phyloP scores from a whole-genome alignment of 257 asterid species.

The Schizonepeta tenuifolia region DNA sequence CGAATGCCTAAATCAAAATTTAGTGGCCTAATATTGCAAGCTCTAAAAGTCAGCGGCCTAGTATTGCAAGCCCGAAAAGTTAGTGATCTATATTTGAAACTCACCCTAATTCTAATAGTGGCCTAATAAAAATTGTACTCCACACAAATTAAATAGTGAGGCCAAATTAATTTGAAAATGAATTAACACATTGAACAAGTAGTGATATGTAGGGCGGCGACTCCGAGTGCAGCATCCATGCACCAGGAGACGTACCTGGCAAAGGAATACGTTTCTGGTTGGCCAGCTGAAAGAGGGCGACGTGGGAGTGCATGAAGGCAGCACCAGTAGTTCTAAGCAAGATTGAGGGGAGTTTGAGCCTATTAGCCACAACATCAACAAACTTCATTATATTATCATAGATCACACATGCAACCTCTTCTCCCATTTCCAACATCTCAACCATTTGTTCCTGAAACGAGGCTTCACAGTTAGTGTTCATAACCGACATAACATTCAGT shows the following conservation, averaged over 20 bases:
- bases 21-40: too few species aligned
- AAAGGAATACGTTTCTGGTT: conserved; percentile 39
- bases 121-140: too few species aligned
- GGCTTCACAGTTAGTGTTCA: conserved; percentile 45
- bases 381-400: conserved; percentile 52
- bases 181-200: too few species aligned
- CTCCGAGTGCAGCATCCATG: too few species aligned
- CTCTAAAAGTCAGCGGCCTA: too few species aligned
- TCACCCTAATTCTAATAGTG: too few species aligned
- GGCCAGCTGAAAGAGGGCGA: conserved; percentile 32
- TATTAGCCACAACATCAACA: conserved; percentile 39
- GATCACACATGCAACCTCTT: conserved; percentile 39
- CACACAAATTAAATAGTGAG: too few species aligned
- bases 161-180: too few species aligned
- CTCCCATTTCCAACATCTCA: conserved; percentile 5
- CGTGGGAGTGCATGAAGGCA: conserved; percentile 37
- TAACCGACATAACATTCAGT: background rate
- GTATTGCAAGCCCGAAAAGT: too few species aligned
- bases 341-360: conserved; percentile 48
- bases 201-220: too few species aligned
- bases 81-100: too few species aligned
- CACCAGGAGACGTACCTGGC: conserved; percentile 39
- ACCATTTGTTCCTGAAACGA: conserved; percentile 40
- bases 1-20: too few species aligned
- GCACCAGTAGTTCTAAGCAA: conserved; percentile 46